A percentile compares a stretch with the other conserved stretches of the same genome.
phyloP scores from a whole-genome alignment of 2,329 filamentous ascomycete genomes.

The Triangularia setosa region DNA sequence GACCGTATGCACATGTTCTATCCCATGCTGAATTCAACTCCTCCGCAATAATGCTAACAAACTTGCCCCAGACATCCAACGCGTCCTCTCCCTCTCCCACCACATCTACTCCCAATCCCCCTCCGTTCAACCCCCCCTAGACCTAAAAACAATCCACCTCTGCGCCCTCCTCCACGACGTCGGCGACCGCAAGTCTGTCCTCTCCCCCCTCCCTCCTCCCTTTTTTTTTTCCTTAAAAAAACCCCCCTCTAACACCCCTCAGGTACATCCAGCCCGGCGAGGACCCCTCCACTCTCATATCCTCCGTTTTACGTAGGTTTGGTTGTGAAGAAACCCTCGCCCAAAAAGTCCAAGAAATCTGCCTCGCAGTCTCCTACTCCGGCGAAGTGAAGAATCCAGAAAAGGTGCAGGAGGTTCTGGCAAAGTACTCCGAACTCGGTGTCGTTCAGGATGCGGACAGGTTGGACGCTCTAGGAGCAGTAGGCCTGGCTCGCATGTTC shows the following conservation, averaged over 20 bases:
- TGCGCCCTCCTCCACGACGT: constrained; percentile 81
- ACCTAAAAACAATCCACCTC: constrained; percentile 60
- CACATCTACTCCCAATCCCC: constrained; percentile 55
- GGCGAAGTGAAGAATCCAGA: constrained; percentile 65
- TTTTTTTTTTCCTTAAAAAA: background rate
- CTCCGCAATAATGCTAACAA: background rate
- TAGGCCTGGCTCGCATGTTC: constrained; percentile 77
- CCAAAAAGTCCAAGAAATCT: constrained; percentile 65
- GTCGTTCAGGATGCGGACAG: constrained; percentile 91
- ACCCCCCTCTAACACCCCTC: background rate
- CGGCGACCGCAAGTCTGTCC: constrained; percentile 66
- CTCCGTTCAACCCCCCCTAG: constrained; percentile 30
- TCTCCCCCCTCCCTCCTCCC: background rate
- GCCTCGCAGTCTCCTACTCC: constrained; percentile 73
- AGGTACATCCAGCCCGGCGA: constrained; percentile 57
- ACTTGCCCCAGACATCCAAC: constrained; percentile 55
- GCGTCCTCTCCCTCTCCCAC: constrained; percentile 71
- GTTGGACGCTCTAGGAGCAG: constrained; percentile 83
- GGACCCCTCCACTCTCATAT: constrained; percentile 53
- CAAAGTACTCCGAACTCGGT: constrained; percentile 66
- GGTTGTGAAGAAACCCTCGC: constrained; percentile 56
- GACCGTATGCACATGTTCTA: constrained; percentile 38
- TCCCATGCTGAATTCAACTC: background rate
- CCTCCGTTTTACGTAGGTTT: constrained; percentile 50
- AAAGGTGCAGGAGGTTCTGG: constrained; percentile 58